phyloP scores from a whole-genome alignment of 306 rosid species.

The Medicago lupulina region DNA sequence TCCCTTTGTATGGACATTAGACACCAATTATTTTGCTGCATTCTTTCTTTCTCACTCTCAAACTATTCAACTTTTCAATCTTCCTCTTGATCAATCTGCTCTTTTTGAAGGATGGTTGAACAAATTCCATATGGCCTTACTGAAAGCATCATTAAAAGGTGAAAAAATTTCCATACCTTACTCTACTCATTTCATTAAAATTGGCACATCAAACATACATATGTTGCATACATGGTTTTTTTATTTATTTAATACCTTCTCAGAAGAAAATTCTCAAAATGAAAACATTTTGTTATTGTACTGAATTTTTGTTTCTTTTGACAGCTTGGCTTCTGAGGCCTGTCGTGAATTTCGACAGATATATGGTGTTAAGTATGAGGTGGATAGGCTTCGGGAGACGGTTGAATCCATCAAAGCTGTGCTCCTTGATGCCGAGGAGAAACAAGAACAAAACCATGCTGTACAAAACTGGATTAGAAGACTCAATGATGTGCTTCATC shows the following conservation, averaged over 20 bases:
- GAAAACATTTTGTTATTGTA: neutral
- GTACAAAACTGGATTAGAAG: slow-evolving; percentile 16
- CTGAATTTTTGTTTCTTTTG: neutral
- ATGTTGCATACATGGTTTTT: neutral
- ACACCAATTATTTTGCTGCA: neutral
- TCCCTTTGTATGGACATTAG: neutral
- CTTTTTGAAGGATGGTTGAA: slow-evolving; percentile 16
- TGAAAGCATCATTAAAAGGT: slow-evolving; percentile 2
- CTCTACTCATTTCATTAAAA: neutral
- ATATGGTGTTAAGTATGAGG: neutral
- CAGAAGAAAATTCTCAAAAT: neutral
- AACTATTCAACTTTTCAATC: neutral
- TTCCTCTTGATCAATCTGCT: neutral
- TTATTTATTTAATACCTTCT: neutral
- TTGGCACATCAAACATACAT: too few species aligned
- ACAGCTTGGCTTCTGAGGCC: neutral
- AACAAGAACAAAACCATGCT: slow-evolving; percentile 8
- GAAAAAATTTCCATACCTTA: neutral
- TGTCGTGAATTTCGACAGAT: neutral
- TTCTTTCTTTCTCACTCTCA: neutral
- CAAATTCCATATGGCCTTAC: slow-evolving; percentile 28
- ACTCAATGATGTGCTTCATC: slow-evolving; percentile 18
- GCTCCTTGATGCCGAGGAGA: slow-evolving; percentile 19
- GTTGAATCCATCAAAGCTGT: slow-evolving; percentile 17
- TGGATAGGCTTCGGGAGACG: neutral